Conservation (phyloP, 2,329 filamentous ascomycete species). For the Neopestalotiopsis sp. region DNA sequence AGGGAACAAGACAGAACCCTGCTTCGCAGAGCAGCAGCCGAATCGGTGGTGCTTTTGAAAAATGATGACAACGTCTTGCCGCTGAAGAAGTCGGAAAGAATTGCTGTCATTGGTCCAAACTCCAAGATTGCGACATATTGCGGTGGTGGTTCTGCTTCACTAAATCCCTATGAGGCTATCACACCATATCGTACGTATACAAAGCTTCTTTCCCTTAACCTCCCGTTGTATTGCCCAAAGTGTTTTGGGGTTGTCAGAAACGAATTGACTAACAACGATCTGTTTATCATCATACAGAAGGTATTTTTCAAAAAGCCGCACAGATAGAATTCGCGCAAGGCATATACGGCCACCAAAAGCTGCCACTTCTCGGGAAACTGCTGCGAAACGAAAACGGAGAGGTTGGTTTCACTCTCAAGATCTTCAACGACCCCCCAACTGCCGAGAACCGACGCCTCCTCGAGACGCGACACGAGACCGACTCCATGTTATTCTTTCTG, state of each 20-base stretch:
- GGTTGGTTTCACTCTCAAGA: slow-evolving; percentile 28
- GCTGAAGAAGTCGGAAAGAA: slow-evolving; percentile 63
- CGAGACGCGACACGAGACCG: neutral
- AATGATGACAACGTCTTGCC: slow-evolving; percentile 72
- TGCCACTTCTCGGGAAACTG: slow-evolving; percentile 60
- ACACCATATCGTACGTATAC: slow-evolving; percentile 57
- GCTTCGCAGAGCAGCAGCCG: slow-evolving; percentile 67
- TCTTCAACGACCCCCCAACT: slow-evolving; percentile 5
- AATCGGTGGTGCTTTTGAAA: slow-evolving; percentile 75
- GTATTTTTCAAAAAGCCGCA: slow-evolving; percentile 65
- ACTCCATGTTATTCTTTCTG: neutral
- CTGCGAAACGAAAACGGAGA: slow-evolving; percentile 64
- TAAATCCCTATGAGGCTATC: slow-evolving; percentile 68
- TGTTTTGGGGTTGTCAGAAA: too few species aligned
- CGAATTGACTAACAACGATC: too few species aligned
- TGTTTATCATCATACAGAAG: slow-evolving; percentile 45
- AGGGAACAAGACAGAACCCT: slow-evolving; percentile 66
- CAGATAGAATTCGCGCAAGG: slow-evolving; percentile 65
- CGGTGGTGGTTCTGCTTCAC: slow-evolving; percentile 68
- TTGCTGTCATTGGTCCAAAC: slow-evolving; percentile 61
- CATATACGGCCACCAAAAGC: slow-evolving; percentile 66
- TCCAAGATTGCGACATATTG: slow-evolving; percentile 61
- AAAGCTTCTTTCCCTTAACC: too few species aligned
- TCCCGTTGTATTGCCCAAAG: too few species aligned
- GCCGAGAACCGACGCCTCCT: neutral